Evolutionary conservation across 2,329 filamentous ascomycete species (phyloP).

Genomic region (Phyllosticta citrichinensis): DNA sequence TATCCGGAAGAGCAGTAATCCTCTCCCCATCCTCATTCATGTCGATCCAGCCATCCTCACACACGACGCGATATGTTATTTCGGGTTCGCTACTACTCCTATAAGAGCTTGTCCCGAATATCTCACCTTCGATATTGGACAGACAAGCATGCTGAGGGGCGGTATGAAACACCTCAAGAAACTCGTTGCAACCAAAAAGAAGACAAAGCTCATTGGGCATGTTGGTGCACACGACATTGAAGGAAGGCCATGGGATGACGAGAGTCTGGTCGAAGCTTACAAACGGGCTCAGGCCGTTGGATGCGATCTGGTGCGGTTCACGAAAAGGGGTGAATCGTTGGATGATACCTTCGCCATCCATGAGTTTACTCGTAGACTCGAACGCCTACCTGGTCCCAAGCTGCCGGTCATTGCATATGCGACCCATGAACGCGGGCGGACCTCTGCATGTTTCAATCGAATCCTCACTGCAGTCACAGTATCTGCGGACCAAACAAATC

Average conservation of each 20-base stretch:
- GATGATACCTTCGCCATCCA: slow-evolving; percentile 55
- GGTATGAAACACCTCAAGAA: slow-evolving; percentile 29
- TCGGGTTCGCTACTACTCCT: slow-evolving; percentile 50
- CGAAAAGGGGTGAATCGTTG: slow-evolving; percentile 45
- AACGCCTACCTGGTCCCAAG: slow-evolving; percentile 31
- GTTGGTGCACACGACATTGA: slow-evolving; percentile 35
- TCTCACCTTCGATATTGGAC: slow-evolving; percentile 47
- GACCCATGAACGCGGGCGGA: slow-evolving; percentile 50
- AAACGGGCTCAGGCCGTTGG: slow-evolving; percentile 45
- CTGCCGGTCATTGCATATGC: slow-evolving; percentile 56
- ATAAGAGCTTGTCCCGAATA: slow-evolving; percentile 53
- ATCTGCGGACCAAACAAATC: neutral
- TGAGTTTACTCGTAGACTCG: slow-evolving; percentile 43
- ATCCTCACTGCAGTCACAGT: slow-evolving; percentile 53
- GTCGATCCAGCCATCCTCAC: slow-evolving; percentile 20
- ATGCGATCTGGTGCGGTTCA: slow-evolving; percentile 54
- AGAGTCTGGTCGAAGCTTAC: slow-evolving; percentile 48
- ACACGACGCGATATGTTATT: slow-evolving; percentile 33
- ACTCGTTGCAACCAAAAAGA: slow-evolving; percentile 42
- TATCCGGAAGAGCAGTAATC: neutral
- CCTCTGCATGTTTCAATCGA: slow-evolving; percentile 57
- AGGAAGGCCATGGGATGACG: slow-evolving; percentile 46
- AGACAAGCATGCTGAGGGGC: slow-evolving; percentile 33
- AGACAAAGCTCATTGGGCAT: slow-evolving; percentile 53
- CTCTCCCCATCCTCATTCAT: slow-evolving; percentile 34